These are phyloP conservation scores for Coemansia sp. DNA, from an alignment of 192 early-diverging fungal genomes.

Conservation along the genomic window DNA sequence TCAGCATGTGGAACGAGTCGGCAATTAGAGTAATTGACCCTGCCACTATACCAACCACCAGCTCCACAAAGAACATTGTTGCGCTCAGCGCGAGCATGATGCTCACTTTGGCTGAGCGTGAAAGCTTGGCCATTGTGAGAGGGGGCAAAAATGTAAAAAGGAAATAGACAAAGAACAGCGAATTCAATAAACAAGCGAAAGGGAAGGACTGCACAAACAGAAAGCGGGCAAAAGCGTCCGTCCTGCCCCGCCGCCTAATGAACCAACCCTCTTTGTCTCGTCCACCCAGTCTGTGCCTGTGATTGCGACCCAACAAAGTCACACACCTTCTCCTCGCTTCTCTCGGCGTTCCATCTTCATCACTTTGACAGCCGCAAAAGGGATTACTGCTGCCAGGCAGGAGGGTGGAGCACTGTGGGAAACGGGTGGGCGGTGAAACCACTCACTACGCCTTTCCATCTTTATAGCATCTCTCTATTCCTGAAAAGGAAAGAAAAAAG, in stretches of 20 bases:
- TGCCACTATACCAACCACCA: constrained; percentile 71
- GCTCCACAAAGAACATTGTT: constrained; percentile 74
- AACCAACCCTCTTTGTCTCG: no score
- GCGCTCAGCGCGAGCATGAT: constrained; percentile 60
- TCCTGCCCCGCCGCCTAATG: no score
- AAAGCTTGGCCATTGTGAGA: constrained; percentile 26
- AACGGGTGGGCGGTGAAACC: no score
- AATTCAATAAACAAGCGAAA: background rate
- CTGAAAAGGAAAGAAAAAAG: no score
- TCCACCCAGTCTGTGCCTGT: no score
- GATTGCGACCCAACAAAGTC: no score
- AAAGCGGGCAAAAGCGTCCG: background rate
- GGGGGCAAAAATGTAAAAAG: background rate
- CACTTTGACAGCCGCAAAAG: no score
- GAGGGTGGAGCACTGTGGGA: no score
- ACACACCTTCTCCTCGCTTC: background rate
- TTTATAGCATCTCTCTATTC: no score
- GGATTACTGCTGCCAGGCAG: no score
- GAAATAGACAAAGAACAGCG: background rate
- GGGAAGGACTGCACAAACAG: background rate
- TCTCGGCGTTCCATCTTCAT: no score
- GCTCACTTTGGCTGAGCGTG: constrained; percentile 55
- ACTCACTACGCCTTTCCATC: no score
- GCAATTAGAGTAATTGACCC: constrained; percentile 81
- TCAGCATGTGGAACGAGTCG: constrained; percentile 92